phyloP scores from a whole-genome alignment of 306 rosid species.

The Gillenia trifoliata region DNA sequence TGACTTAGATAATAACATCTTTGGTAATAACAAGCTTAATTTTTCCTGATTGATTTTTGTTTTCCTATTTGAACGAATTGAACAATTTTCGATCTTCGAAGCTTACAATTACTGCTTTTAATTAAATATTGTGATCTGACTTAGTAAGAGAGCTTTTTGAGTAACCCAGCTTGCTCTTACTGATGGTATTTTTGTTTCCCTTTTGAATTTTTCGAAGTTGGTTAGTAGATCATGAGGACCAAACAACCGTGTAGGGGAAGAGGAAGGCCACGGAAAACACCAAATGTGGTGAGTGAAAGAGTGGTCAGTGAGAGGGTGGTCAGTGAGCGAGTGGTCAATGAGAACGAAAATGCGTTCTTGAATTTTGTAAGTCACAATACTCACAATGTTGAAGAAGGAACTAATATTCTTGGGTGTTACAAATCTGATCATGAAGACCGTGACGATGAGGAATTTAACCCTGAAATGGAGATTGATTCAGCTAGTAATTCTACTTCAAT shows the following conservation, averaged over 20 bases:
- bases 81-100: not conserved
- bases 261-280: not conserved
- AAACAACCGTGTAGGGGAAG: not conserved
- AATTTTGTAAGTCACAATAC: not conserved
- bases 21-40: not conserved
- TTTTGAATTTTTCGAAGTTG: not conserved
- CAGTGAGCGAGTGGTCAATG: not conserved
- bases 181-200: not conserved
- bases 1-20: not conserved
- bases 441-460: not conserved
- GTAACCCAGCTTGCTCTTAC: not conserved
- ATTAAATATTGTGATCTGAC: not conserved
- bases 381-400: not conserved
- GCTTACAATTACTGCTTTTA: not conserved
- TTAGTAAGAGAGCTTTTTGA: not conserved
- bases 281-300: not conserved
- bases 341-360: not conserved
- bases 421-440: not conserved
- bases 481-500: not conserved
- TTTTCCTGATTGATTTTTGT: not conserved
- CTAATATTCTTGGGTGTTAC: not conserved
- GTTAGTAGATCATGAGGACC: not conserved
- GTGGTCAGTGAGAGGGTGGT: not conserved
- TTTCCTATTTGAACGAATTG: not conserved
- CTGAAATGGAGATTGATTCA: constrained; percentile 4